A percentile compares a stretch with the other conserved stretches of the same genome.
These are phyloP conservation scores for Kluyveromyces aestuarii DNA, from an alignment of 805 yeast genomes.

Conservation along the genomic window DNA sequence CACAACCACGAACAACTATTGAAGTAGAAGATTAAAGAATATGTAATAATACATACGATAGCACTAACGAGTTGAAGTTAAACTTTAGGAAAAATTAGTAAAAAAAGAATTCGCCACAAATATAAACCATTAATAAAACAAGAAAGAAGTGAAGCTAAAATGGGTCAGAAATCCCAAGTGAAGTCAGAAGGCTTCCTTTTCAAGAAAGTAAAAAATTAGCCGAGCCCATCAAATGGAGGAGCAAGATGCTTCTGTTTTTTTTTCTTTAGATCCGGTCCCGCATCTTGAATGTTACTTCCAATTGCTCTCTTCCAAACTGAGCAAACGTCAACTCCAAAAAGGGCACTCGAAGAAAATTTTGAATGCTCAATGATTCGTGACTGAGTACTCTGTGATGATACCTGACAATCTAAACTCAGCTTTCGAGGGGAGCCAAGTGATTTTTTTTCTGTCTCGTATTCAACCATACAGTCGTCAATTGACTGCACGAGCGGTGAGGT, in stretches of 20 bases:
- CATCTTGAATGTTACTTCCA: slow-evolving; percentile 1
- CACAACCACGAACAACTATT: too few species aligned
- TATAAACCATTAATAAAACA: background rate
- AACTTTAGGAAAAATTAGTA: background rate
- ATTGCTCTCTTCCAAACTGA: slow-evolving; percentile 29
- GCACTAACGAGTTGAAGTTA: background rate
- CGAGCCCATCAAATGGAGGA: slow-evolving; percentile 3
- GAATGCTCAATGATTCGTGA: slow-evolving; percentile 7
- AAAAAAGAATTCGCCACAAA: background rate
- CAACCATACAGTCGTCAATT: slow-evolving; percentile 5
- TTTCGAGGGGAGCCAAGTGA: slow-evolving; percentile 1
- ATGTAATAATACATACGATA: background rate
- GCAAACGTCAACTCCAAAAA: slow-evolving; percentile 29
- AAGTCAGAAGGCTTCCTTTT: background rate
- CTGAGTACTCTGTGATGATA: background rate
- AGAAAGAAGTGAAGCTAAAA: background rate
- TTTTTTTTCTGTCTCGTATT: background rate
- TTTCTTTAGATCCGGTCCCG: background rate
- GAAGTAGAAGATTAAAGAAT: background rate
- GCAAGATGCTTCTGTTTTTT: background rate
- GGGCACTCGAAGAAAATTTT: slow-evolving; percentile 21
- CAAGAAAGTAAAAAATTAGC: background rate
- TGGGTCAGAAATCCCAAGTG: background rate
- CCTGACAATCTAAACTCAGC: background rate
- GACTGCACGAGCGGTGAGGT: slow-evolving; percentile 3